Conservation (phyloP, 78 protist genomes). For the Creolimax fragrantissima region DNA sequence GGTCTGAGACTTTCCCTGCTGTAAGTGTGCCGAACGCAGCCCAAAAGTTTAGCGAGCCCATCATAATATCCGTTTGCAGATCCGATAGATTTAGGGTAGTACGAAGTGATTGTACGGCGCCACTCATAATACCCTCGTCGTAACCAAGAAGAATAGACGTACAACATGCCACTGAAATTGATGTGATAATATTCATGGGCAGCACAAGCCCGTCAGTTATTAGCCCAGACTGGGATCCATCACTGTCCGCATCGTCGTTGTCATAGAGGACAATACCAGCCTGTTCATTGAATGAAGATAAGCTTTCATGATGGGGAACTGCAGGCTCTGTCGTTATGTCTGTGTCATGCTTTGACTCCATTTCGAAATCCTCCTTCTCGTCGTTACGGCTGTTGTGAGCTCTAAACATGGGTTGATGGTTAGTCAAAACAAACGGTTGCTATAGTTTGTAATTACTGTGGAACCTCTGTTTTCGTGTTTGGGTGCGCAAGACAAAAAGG, state of each 20-base stretch:
- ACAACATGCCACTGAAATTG: neutral
- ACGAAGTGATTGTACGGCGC: neutral
- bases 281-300: too few relatives aligned
- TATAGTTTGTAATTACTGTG: too few relatives aligned
- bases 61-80: neutral
- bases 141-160: neutral
- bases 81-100: neutral
- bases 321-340: too few relatives aligned
- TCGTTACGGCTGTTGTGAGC: too few relatives aligned
- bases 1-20: neutral
- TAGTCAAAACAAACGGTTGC: too few relatives aligned
- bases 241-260: neutral
- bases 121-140: neutral
- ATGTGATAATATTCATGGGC: neutral
- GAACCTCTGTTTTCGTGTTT: too few relatives aligned
- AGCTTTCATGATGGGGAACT: too few relatives aligned
- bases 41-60: neutral
- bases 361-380: too few relatives aligned
- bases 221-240: neutral
- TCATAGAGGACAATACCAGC: too few relatives aligned
- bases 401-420: too few relatives aligned
- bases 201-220: neutral
- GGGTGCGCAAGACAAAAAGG: too few relatives aligned
- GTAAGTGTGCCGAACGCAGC: neutral
- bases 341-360: too few relatives aligned